Conservation (phyloP, 345 rosid genomes). For the Raphanus raphanistrum region DNA sequence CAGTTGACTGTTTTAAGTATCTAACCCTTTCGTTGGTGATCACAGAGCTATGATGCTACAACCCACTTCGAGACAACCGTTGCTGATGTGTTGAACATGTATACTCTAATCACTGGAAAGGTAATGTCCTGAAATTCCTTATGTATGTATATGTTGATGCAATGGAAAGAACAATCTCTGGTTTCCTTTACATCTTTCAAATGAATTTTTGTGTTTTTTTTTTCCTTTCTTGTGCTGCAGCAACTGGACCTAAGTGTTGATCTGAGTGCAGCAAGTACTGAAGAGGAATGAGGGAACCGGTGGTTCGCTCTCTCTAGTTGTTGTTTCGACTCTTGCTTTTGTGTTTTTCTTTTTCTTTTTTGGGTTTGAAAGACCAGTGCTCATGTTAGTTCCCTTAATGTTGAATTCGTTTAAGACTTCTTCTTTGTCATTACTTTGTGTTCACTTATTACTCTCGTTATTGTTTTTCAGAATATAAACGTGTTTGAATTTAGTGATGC, state of each 20-base stretch:
- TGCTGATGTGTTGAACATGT: constrained; percentile 83
- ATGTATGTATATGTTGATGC: background rate
- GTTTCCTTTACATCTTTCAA: background rate
- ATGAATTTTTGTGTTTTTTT: background rate
- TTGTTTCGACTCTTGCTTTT: background rate
- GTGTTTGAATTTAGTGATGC: background rate
- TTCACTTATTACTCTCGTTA: background rate
- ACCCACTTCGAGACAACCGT: constrained; percentile 97
- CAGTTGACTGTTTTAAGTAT: background rate
- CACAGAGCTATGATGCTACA: constrained; percentile 98
- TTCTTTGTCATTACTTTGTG: background rate
- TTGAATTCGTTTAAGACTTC: background rate
- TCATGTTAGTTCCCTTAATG: background rate
- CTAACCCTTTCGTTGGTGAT: background rate
- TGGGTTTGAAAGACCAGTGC: background rate
- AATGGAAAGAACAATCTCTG: background rate
- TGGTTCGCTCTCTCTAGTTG: background rate
- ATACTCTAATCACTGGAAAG: constrained; percentile 93
- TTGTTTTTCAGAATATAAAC: background rate
- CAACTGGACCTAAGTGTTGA: constrained; percentile 84
- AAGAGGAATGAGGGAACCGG: constrained; percentile 60
- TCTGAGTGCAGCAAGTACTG: constrained; percentile 89
- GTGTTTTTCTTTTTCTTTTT: background rate
- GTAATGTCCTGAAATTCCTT: constrained; percentile 36
- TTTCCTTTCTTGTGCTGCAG: constrained; percentile 38